Evolutionary conservation across 768 basidiomycete species (phyloP), one percentile per base, ranked within the genome.

Genomic region (Pisolithus microcarpus): DNA sequence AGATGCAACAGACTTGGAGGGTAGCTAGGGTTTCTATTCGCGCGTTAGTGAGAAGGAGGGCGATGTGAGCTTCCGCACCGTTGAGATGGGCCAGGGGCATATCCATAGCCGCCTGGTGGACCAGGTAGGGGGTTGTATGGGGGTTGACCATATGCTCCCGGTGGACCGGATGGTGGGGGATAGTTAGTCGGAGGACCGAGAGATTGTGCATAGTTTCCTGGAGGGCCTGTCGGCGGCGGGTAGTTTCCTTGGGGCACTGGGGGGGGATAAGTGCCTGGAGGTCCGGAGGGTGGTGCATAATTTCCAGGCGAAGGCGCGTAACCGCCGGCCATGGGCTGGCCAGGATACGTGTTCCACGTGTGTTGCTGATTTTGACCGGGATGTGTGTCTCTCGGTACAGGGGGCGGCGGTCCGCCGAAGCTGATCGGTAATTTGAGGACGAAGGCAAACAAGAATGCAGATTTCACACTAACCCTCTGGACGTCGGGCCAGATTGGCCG

Each of bases 341-440:
- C 65, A 34, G 67, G 65, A 44, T 65, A 65, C 46, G 63, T 62
- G 50, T 57, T 53, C 11, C 52, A 45, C 9, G 4, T 23, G 21
- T 59, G 58, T 43, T 69, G 61, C 43, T 70, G 65, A 16, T 72
- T 68, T 34, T 71, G 72, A n/a, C 70, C 75, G 21, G 76, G 76
- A 54, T 74, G 70, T 43, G 59, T 71, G 16, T 58, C 58, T 50
- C 64, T 62, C 31, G 60, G 59, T 19, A 64, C 58, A 30, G 67
- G 69, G 18, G 59, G 58, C 7, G 57, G 58, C 9, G 57, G 58
- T 8, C 65, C 64, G 1, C 52, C 52, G 42, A 43, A 42, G 11
- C 48, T 56, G 26, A 11, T 54, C 21, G 13, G 24, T 13, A 19
- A 19, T 26, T 34, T 4, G 48, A 42, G 24, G 9, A 43, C 11